A percentile compares a stretch with the other conserved stretches of the same genome.
These are phyloP conservation scores for Chrysosporium keratinophilum DNA, from an alignment of 2,329 filamentous ascomycete genomes.

Conservation along the genomic window DNA sequence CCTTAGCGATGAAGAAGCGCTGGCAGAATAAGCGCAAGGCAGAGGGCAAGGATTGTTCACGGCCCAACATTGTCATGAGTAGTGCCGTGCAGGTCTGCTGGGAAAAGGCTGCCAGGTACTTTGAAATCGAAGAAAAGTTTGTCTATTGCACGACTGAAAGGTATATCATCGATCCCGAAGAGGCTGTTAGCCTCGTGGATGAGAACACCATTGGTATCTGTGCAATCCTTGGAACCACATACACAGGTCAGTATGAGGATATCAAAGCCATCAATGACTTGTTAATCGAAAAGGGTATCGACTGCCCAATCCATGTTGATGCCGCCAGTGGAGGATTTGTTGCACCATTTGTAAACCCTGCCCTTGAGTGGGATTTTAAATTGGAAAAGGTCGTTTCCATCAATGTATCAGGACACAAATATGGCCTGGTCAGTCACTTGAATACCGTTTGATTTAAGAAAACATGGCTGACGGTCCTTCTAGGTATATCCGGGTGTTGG, in stretches of 20 bases:
- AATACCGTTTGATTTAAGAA: not conserved
- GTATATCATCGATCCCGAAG: slow-evolving; percentile 54
- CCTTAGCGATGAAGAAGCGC: slow-evolving; percentile 83
- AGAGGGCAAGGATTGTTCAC: slow-evolving; percentile 67
- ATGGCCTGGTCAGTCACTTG: slow-evolving; percentile 42
- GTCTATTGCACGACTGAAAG: slow-evolving; percentile 52
- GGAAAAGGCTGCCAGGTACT: slow-evolving; percentile 85
- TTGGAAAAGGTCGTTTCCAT: slow-evolving; percentile 82
- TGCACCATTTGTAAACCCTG: slow-evolving; percentile 76
- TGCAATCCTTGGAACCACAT: slow-evolving; percentile 81
- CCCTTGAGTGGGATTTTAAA: slow-evolving; percentile 84
- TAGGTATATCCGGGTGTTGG: slow-evolving; percentile 80
- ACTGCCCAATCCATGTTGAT: slow-evolving; percentile 86
- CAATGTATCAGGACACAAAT: slow-evolving; percentile 90
- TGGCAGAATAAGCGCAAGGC: slow-evolving; percentile 83
- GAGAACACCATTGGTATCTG: slow-evolving; percentile 84
- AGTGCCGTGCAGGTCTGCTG: slow-evolving; percentile 94
- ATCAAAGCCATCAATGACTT: slow-evolving; percentile 86
- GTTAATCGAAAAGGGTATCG: slow-evolving; percentile 60
- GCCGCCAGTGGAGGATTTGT: slow-evolving; percentile 89
- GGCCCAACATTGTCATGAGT: slow-evolving; percentile 91
- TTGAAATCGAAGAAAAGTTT: slow-evolving; percentile 84
- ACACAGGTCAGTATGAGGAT: slow-evolving; percentile 93
- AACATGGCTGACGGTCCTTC: slow-evolving; percentile 35
- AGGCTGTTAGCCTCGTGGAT: slow-evolving; percentile 52